Evolutionary conservation across 192 early-diverging fungal genomes (phyloP).

Genomic region (Powellomyces hirtus): DNA sequence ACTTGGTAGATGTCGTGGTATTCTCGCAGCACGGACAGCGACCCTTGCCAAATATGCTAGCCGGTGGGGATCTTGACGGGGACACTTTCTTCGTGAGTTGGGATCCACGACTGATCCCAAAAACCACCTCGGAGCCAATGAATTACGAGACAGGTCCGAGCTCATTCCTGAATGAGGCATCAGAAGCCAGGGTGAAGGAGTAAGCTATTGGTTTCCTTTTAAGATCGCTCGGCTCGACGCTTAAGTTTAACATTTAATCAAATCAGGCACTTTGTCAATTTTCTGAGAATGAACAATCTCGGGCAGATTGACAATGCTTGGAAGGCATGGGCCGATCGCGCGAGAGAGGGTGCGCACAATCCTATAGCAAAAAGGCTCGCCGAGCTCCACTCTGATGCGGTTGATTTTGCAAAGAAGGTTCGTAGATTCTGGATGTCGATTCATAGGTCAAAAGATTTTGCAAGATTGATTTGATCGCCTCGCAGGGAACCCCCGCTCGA

Average conservation of each 20-base stretch:
- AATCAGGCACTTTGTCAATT: slow-evolving; percentile 64
- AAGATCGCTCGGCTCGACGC: background rate
- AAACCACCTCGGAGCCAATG: slow-evolving; percentile 16
- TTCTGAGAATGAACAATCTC: slow-evolving; percentile 62
- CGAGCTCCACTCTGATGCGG: slow-evolving; percentile 66
- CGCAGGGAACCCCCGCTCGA: slow-evolving; percentile 45
- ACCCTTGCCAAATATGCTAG: slow-evolving; percentile 71
- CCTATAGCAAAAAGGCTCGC: slow-evolving; percentile 59
- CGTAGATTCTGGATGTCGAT: background rate
- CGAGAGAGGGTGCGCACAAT: slow-evolving; percentile 42
- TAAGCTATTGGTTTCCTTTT: background rate
- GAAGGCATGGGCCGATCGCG: slow-evolving; percentile 58
- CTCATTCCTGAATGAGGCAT: background rate
- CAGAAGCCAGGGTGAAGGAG: background rate
- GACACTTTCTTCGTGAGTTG: slow-evolving; percentile 56
- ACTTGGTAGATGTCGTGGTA: slow-evolving; percentile 66
- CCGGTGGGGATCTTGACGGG: slow-evolving; percentile 81
- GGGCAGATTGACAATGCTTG: slow-evolving; percentile 70
- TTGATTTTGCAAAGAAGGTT: slow-evolving; percentile 74
- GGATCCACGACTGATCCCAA: slow-evolving; percentile 25
- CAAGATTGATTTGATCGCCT: no score
- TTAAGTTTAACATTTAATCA: background rate
- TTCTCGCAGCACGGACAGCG: slow-evolving; percentile 67
- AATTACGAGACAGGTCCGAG: slow-evolving; percentile 18
- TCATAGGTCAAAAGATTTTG: no score